Evolutionary conservation across 768 basidiomycete species (phyloP).

Genomic region (Chiua virens): DNA sequence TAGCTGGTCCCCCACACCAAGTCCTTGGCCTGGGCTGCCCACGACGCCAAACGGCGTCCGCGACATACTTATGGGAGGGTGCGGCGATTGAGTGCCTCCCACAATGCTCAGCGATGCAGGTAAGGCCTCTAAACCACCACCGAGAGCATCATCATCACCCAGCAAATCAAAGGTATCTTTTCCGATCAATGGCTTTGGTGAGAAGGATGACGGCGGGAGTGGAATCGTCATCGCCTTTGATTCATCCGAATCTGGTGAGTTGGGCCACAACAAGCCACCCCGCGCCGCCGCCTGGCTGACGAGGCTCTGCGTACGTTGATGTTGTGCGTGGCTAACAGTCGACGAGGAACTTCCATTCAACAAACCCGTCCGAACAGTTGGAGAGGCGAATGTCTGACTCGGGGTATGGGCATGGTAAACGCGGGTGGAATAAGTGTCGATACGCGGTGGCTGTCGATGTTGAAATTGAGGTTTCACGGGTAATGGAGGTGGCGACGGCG

Average conservation of each 20-base stretch:
- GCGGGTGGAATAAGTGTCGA: conserved; percentile 15
- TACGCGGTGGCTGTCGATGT: conserved; percentile 1
- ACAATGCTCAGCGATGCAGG: not conserved
- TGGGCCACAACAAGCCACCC: conserved; percentile 41
- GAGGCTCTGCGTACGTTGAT: conserved; percentile 57
- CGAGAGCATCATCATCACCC: conserved; percentile 7
- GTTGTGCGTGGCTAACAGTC: conserved; percentile 42
- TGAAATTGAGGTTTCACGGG: conserved; percentile 33
- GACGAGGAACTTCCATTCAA: conserved; percentile 6
- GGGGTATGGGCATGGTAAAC: conserved; percentile 19
- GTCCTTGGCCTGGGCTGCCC: conserved; percentile 1
- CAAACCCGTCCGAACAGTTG: conserved; percentile 14
- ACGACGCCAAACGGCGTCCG: conserved; percentile 3
- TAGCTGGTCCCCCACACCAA: conserved; percentile 4
- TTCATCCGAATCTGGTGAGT: conserved; percentile 12
- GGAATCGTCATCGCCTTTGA: conserved; percentile 31
- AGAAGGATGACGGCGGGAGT: conserved; percentile 16
- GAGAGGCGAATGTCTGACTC: conserved; percentile 13
- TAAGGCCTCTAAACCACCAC: not conserved
- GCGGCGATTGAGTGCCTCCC: not conserved
- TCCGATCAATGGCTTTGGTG: not conserved
- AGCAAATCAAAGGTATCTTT: conserved; percentile 18
- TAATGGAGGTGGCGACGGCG: conserved; percentile 48
- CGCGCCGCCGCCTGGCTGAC: conserved; percentile 56
- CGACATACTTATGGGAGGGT: not conserved